These are phyloP conservation scores for Eimeria tenella DNA, from an alignment of 169 alveolate species.

Conservation along the genomic window DNA sequence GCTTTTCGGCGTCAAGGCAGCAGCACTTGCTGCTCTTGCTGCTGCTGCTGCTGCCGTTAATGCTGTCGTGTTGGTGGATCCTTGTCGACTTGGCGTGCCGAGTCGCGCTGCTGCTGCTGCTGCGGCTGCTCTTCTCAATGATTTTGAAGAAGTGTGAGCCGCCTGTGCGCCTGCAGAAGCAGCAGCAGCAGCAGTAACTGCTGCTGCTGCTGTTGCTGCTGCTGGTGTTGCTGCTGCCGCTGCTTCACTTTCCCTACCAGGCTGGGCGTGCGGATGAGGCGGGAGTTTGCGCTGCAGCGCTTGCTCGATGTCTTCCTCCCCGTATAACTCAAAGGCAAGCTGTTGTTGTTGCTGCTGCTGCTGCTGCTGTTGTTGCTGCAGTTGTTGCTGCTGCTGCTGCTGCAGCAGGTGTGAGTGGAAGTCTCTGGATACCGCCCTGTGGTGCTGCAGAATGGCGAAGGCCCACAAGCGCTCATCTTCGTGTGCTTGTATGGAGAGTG, in stretches of 20 bases:
- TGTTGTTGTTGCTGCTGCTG: constrained; percentile 53
- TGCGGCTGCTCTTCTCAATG: constrained; percentile 30
- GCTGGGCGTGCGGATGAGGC: not conserved
- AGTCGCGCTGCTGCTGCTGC: constrained; percentile 59
- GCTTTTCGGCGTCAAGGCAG: constrained; percentile 34
- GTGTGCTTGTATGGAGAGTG: not conserved
- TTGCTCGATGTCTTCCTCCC: constrained; percentile 45
- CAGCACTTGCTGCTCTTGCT: not conserved
- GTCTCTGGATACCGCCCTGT: not conserved
- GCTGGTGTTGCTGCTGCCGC: constrained; percentile 61
- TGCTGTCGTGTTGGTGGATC: constrained; percentile 4
- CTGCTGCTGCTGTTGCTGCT: constrained; percentile 26
- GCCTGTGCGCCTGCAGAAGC: not conserved
- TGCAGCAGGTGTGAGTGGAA: not conserved
- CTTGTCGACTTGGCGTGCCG: not conserved
- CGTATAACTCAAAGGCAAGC: not conserved
- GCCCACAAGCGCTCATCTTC: not conserved
- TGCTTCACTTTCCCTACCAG: not conserved
- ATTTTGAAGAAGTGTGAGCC: constrained; percentile 2
- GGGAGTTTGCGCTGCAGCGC: constrained; percentile 24
- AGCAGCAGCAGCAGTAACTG: not conserved
- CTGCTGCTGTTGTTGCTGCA: constrained; percentile 14
- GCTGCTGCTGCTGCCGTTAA: constrained; percentile 29
- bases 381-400: constrained; percentile 33
- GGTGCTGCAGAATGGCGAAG: constrained; percentile 23